Percentiles rank a stretch among this genome's conserved stretches.
phyloP scores from a whole-genome alignment of 345 rosid species.

The Heritiera littoralis region DNA sequence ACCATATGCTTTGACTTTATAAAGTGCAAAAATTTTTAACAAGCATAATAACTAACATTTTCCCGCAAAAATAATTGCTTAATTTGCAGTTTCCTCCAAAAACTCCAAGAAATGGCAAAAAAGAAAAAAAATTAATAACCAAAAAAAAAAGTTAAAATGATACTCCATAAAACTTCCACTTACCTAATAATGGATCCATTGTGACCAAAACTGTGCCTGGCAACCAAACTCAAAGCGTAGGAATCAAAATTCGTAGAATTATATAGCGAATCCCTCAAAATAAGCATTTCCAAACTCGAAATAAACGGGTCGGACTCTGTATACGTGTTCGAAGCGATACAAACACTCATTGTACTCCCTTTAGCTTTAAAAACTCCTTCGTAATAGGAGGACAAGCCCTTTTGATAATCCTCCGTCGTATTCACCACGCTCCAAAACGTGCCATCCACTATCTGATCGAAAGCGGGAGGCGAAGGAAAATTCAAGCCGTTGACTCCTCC shows the following conservation, averaged over 20 bases:
- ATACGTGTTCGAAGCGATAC: conserved; percentile 60
- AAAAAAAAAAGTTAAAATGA: background rate
- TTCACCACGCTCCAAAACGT: conserved; percentile 75
- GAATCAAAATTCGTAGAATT: conserved; percentile 63
- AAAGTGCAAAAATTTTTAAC: background rate
- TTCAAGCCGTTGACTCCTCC: conserved; percentile 69
- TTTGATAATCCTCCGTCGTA: conserved; percentile 64
- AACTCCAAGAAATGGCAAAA: background rate
- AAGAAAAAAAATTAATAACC: background rate
- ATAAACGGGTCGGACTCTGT: conserved; percentile 88
- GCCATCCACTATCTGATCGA: conserved; percentile 92
- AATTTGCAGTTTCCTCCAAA: background rate
- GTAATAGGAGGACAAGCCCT: conserved; percentile 58
- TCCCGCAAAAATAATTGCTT: background rate
- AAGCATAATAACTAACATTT: background rate
- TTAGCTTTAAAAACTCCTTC: conserved; percentile 79
- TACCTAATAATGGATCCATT: conserved; percentile 57
- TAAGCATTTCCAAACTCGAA: conserved; percentile 77
- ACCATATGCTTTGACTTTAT: background rate
- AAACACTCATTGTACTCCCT: conserved; percentile 74
- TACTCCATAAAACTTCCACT: background rate
- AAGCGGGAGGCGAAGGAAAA: conserved; percentile 63
- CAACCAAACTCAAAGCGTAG: conserved; percentile 57
- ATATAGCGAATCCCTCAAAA: conserved; percentile 57
- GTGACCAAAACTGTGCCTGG: conserved; percentile 78